Evolutionary conservation across 257 asterid species (phyloP).

Genomic region (Galeopsis tetrahit): DNA sequence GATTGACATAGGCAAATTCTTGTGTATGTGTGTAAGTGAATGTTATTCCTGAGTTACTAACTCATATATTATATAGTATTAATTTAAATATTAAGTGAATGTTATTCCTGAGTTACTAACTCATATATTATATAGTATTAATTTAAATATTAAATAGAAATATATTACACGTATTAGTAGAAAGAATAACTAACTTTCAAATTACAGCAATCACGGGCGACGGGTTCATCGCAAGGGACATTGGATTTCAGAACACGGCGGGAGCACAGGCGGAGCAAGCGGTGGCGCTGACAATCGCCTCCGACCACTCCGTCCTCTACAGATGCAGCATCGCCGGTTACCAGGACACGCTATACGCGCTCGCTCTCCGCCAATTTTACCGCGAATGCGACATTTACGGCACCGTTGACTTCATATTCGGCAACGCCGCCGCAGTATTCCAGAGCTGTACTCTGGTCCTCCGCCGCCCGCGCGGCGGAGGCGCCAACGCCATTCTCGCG

Average conservation of each 20-base stretch:
- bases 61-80: too few species aligned
- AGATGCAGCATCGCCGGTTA: conserved; percentile 67
- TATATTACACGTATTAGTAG: too few species aligned
- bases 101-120: too few species aligned
- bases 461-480: conserved; percentile 51
- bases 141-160: too few species aligned
- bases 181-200: neutral
- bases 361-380: conserved; percentile 72
- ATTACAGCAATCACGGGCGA: conserved; percentile 64
- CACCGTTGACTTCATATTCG: conserved; percentile 73
- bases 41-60: too few species aligned
- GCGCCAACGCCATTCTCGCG: conserved; percentile 62
- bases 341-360: conserved; percentile 73
- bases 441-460: conserved; percentile 59
- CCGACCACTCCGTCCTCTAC: conserved; percentile 65
- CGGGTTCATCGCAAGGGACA: conserved; percentile 70
- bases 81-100: too few species aligned
- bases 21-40: too few species aligned
- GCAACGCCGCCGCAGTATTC: conserved; percentile 72
- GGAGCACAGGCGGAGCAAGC: conserved; percentile 62
- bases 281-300: conserved; percentile 56
- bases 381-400: conserved; percentile 81
- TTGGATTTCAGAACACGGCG: conserved; percentile 76
- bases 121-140: too few species aligned
- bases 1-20: too few species aligned